phyloP scores from a whole-genome alignment of 768 basidiomycete species.

The Mycena vitilis region DNA sequence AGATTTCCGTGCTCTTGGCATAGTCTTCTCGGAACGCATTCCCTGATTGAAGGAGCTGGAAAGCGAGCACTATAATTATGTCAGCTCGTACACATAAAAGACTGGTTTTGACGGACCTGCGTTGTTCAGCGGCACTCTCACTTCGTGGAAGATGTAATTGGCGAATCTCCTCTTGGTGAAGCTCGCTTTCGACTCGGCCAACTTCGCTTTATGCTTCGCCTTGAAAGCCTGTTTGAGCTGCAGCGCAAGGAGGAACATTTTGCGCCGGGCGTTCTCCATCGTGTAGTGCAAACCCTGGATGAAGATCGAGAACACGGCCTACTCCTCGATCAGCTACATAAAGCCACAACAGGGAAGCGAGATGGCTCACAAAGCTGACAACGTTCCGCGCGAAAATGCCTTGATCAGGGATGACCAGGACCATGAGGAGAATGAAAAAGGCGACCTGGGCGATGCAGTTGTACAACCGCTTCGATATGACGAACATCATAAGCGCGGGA shows the following conservation, averaged over 20 bases:
- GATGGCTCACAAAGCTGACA: conserved; percentile 42
- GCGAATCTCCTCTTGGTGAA: conserved; percentile 53
- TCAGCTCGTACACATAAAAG: not conserved
- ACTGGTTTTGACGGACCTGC: conserved; percentile 41
- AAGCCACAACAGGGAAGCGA: conserved; percentile 45
- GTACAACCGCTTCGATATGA: conserved; percentile 38
- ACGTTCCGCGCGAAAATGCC: conserved; percentile 39
- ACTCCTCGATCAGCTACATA: conserved; percentile 17
- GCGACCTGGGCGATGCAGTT: conserved; percentile 36
- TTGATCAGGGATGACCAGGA: conserved; percentile 39
- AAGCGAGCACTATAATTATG: conserved; percentile 47
- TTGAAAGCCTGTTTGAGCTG: conserved; percentile 36
- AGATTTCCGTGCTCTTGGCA: conserved; percentile 51
- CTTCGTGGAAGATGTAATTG: conserved; percentile 61
- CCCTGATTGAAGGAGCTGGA: conserved; percentile 57
- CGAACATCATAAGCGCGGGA: conserved; percentile 41
- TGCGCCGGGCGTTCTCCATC: conserved; percentile 40
- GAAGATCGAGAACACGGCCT: conserved; percentile 40
- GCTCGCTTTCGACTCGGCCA: conserved; percentile 48
- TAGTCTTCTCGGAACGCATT: conserved; percentile 46
- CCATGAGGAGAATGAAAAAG: conserved; percentile 34
- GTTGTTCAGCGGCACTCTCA: conserved; percentile 64
- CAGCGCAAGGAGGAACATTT: conserved; percentile 53
- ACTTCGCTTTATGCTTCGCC: conserved; percentile 48
- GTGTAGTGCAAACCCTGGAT: conserved; percentile 40